Conservation (phyloP, 129 eudicot species). For the Glebionis coronaria region DNA sequence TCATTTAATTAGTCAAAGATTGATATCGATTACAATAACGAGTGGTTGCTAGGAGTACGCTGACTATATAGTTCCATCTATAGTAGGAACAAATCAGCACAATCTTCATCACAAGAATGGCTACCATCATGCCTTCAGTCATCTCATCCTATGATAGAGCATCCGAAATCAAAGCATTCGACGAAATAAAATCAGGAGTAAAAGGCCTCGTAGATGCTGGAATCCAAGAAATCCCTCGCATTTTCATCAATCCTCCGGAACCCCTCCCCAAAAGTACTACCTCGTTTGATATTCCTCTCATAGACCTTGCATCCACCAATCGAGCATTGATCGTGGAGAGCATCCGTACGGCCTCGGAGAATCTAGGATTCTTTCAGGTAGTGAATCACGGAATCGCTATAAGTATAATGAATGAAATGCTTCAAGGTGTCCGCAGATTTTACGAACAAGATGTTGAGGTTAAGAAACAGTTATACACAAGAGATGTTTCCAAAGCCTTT, state of each 20-base stretch:
- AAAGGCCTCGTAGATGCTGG: conserved; percentile 56
- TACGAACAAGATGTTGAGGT: conserved; percentile 26
- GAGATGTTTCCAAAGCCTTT: conserved; percentile 29
- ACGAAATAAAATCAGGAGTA: conserved; percentile 47
- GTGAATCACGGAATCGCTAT: conserved; percentile 54
- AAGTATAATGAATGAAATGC: conserved; percentile 37
- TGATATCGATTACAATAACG: background rate
- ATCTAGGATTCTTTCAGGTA: conserved; percentile 55
- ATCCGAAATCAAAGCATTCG: conserved; percentile 42
- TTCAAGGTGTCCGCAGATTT: conserved; percentile 32
- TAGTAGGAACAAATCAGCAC: background rate
- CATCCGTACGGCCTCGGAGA: conserved; percentile 31
- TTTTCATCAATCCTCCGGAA: conserved; percentile 42
- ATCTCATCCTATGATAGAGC: conserved; percentile 24
- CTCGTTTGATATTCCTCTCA: conserved; percentile 31
- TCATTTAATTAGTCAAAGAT: conserved; percentile 9
- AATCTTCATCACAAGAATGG: conserved; percentile 25
- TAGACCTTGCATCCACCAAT: conserved; percentile 29
- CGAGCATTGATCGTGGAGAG: conserved; percentile 21
- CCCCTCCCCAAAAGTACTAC: conserved; percentile 24
- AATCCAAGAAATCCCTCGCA: conserved; percentile 34
- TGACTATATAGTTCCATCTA: background rate
- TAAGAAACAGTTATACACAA: conserved; percentile 29
- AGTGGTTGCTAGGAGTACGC: background rate
- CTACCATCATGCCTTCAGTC: background rate